Evolutionary conservation across 495 filamentous ascomycete genomes (phyloP), one percentile per base, ranked within the genome.

Genomic region (Zalerion maritima): DNA sequence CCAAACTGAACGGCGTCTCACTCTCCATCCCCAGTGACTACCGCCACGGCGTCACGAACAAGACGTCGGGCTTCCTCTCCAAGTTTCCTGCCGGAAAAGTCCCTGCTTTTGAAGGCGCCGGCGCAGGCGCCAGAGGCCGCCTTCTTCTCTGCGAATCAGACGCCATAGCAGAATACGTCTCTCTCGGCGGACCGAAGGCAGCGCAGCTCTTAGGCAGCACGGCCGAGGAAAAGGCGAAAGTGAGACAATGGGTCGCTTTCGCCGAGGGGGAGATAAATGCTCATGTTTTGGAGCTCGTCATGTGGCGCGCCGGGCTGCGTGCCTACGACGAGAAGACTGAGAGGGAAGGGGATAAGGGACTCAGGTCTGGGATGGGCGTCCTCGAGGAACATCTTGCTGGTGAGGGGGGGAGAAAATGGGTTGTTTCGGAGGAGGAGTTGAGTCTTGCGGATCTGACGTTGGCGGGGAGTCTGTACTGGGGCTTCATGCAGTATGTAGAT

Each of bases 21-120:
- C 14, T 74, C 11, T 32, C 46, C 8, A 14, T 53, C 16, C 41
- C 24, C 18, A 52, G 56, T 10, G 49, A 45, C 29, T 73, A 69
- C 49, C 18, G 40, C 14, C 38, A 50, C 16, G 34, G 39, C 37
- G 48, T 54, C 14, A 64, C 56, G 43, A 74, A 71, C 54, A 37
- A 36, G 10, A 50, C 53, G 10, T 56, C 61, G 4, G 60, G 62
- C 2, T 73, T 61, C 54, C 48, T 68, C 14, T 37, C 65, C 54
- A 76, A 75, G 42, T 76, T 74, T 53, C 69, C 70, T 10, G 31
- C 64, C 14, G 71, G 70, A 47, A 74, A 73, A 34, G 62, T 72
- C 12, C 71, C 71, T 21, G 60, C 59, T 26, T 66, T 74, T 44
- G 61, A 67, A 37, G 53, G 45, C 27, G 49, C 64, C 29, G 66